These are phyloP conservation scores for Fraxinus albicans DNA, from an alignment of 305 asterid species.

Conservation along the genomic window DNA sequence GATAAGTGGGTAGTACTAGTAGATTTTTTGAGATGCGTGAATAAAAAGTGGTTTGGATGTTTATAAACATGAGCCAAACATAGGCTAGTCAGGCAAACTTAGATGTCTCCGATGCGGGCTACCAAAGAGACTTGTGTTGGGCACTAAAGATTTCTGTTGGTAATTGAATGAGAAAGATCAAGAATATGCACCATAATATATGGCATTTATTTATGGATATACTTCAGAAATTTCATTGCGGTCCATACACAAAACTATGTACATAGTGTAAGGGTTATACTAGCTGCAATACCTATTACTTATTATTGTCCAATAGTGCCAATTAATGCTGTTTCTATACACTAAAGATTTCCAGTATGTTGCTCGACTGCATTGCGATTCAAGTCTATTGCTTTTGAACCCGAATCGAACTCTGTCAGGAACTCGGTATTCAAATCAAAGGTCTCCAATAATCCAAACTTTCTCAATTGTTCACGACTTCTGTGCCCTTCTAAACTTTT, in stretches of 20 bases:
- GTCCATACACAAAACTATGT: conserved; percentile 23
- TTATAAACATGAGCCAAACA: too few species aligned
- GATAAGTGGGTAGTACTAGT: too few species aligned
- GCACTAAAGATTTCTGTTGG: neutral
- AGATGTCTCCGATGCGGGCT: neutral
- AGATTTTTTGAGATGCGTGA: too few species aligned
- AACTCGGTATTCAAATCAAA: conserved; percentile 61
- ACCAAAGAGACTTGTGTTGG: neutral
- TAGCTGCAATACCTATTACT: too few species aligned
- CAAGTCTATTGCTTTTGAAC: conserved; percentile 52
- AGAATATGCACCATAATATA: conserved; percentile 19
- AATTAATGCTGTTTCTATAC: conserved; percentile 18
- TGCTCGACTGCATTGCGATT: conserved; percentile 45
- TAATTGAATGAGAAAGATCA: neutral
- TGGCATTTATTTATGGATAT: conserved; percentile 21
- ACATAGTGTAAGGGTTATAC: neutral
- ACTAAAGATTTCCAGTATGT: conserved; percentile 31
- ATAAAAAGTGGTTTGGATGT: too few species aligned
- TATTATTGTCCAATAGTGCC: neutral
- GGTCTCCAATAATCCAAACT: conserved; percentile 23
- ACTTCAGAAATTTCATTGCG: conserved; percentile 26
- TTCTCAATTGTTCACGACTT: conserved; percentile 21
- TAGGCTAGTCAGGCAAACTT: too few species aligned
- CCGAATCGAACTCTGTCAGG: conserved; percentile 50
- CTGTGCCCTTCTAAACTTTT: neutral